Evolutionary conservation across 768 basidiomycete genomes (phyloP).

Genomic region (Lactifluus echinatus): DNA sequence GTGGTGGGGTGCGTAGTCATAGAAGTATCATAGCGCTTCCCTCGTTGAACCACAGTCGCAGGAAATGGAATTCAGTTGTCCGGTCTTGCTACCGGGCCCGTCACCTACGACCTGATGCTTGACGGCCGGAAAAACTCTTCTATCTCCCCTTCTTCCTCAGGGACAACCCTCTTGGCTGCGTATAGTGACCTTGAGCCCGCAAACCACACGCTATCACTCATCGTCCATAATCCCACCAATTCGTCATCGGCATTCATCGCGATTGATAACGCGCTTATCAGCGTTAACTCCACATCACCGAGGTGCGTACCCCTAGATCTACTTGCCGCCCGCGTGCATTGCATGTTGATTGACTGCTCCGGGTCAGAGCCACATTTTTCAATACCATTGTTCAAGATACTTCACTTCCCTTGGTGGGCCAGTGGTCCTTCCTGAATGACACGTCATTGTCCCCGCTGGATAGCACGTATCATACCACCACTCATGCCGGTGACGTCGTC

Average conservation of each 20-base stretch:
- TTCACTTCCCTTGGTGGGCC: conserved; percentile 42
- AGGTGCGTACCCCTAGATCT: conserved; percentile 27
- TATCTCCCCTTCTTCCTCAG: conserved; percentile 23
- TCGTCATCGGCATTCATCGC: conserved; percentile 32
- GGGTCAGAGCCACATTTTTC: conserved; percentile 32
- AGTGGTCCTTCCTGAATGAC: conserved; percentile 37
- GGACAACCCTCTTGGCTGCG: conserved; percentile 39
- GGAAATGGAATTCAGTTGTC: conserved; percentile 57
- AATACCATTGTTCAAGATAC: conserved; percentile 34
- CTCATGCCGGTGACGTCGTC: conserved; percentile 39
- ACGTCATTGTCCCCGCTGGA: conserved; percentile 22
- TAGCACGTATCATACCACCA: conserved; percentile 27
- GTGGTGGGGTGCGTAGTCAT: conserved; percentile 51
- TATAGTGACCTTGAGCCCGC: conserved; percentile 39
- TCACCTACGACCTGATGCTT: conserved; percentile 23
- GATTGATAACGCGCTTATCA: conserved; percentile 52
- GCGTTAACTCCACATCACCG: conserved; percentile 26
- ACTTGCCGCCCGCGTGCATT: background rate
- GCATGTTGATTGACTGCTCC: conserved; percentile 23
- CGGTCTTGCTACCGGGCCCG: conserved; percentile 38
- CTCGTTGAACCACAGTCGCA: conserved; percentile 22
- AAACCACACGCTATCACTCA: conserved; percentile 49
- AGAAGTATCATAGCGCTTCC: background rate
- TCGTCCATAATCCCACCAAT: conserved; percentile 33
- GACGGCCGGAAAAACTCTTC: conserved; percentile 36